A percentile compares a stretch with the other conserved stretches of the same genome.
These are phyloP conservation scores for Actinomucor elegans DNA, from an alignment of 371 early-diverging fungal species.

Conservation along the genomic window DNA sequence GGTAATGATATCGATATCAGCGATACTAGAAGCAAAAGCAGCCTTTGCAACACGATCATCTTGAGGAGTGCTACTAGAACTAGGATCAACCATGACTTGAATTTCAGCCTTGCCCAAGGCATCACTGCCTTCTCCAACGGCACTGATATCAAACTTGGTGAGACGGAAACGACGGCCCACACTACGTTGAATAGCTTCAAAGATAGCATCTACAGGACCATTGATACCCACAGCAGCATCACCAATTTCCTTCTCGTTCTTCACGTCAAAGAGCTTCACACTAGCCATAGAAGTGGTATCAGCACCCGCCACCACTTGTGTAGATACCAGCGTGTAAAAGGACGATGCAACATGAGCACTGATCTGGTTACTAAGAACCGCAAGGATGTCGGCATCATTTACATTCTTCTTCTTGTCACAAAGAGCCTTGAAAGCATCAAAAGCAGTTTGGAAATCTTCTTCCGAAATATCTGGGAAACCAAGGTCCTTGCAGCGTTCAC, in stretches of 20 bases:
- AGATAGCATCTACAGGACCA: conserved; percentile 87
- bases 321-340: conserved; percentile 57
- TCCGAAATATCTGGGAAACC: conserved; percentile 70
- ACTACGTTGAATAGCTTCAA: conserved; percentile 80
- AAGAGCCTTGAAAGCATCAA: conserved; percentile 85
- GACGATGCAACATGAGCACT: conserved; percentile 18
- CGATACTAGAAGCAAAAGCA: conserved; percentile 69
- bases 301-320: conserved; percentile 78
- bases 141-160: conserved; percentile 78
- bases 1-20: conserved; percentile 81
- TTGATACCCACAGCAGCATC: conserved; percentile 80
- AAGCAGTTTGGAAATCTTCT: conserved; percentile 74
- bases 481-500: conserved; percentile 75
- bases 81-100: conserved; percentile 53
- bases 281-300: conserved; percentile 78
- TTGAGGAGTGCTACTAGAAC: not conserved
- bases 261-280: conserved; percentile 55
- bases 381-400: conserved; percentile 86
- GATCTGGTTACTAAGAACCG: conserved; percentile 76
- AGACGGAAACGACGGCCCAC: conserved; percentile 62
- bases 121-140: conserved; percentile 85
- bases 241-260: conserved; percentile 36
- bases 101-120: conserved; percentile 85
- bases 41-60: conserved; percentile 29
- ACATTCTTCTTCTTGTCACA: conserved; percentile 93